A percentile compares a stretch with the other conserved stretches of the same genome.
These are phyloP conservation scores for Dactylellina cionopaga DNA, from an alignment of 2,329 filamentous ascomycete genomes.

Conservation along the genomic window DNA sequence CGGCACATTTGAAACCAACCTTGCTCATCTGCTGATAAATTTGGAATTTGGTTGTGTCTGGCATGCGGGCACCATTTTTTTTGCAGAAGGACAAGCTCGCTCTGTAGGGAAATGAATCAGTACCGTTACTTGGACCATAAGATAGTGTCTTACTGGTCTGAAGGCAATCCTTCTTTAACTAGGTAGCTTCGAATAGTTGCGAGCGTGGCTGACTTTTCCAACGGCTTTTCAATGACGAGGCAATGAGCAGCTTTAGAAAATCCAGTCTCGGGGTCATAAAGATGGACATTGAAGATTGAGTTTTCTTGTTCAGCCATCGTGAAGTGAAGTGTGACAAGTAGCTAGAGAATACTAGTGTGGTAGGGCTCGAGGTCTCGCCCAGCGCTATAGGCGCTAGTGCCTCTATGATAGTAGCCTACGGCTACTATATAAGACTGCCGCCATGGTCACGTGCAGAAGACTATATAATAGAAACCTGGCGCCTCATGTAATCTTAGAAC, in stretches of 20 bases:
- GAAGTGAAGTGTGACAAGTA: too few species aligned
- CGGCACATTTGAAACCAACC: neutral
- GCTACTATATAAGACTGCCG: too few species aligned
- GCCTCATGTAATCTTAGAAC: too few species aligned
- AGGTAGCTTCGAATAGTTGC: neutral
- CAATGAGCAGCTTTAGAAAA: slow-evolving; percentile 4
- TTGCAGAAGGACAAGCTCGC: slow-evolving; percentile 19
- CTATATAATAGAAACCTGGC: too few species aligned
- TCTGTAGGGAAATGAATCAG: neutral
- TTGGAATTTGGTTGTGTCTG: slow-evolving; percentile 12
- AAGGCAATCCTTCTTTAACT: slow-evolving; percentile 13
- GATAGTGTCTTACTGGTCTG: slow-evolving; percentile 8
- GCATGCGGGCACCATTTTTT: slow-evolving; percentile 17
- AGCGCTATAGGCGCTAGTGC: too few species aligned
- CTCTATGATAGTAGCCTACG: too few species aligned
- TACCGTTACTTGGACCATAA: neutral
- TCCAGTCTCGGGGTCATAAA: slow-evolving; percentile 1
- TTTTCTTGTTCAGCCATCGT: too few species aligned
- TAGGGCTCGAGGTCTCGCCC: too few species aligned
- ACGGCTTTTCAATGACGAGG: slow-evolving; percentile 2
- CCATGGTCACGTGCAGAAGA: too few species aligned
- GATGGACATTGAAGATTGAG: slow-evolving; percentile 18
- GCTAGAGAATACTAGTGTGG: too few species aligned
- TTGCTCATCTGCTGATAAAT: neutral
- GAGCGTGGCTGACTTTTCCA: neutral